phyloP scores from a whole-genome alignment of 257 asterid genomes.

The Ophiorrhiza pumila region DNA sequence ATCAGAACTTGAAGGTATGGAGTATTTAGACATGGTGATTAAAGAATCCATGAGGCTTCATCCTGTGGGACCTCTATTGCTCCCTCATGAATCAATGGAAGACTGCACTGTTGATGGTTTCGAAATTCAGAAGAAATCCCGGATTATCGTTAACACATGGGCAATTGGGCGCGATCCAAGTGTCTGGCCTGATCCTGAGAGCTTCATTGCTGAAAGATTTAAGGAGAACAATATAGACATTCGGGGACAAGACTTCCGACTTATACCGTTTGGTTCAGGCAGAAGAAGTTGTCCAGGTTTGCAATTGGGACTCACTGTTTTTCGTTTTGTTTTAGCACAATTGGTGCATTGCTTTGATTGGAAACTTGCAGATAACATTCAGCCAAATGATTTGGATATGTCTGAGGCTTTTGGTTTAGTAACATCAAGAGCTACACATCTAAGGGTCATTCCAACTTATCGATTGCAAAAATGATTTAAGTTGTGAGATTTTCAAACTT shows the following conservation, averaged over 20 bases:
- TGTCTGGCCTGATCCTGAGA: conserved; percentile 29
- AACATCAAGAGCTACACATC: conserved; percentile 22
- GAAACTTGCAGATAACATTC: conserved; percentile 20
- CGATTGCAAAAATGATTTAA: neutral
- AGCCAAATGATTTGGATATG: conserved; percentile 30
- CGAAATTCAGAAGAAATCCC: conserved; percentile 12
- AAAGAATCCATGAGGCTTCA: conserved; percentile 34
- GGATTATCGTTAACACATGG: conserved; percentile 14
- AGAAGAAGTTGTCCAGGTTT: conserved; percentile 30
- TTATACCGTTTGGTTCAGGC: conserved; percentile 30
- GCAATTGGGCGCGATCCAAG: conserved; percentile 25
- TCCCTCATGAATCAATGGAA: conserved; percentile 25
- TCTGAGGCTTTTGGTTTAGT: conserved; percentile 27
- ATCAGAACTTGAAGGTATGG: conserved; percentile 21
- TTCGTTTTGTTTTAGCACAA: conserved; percentile 24
- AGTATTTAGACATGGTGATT: conserved; percentile 20
- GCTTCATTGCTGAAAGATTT: conserved; percentile 28
- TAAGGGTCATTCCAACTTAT: neutral
- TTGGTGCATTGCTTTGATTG: conserved; percentile 31
- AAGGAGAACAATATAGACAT: conserved; percentile 11
- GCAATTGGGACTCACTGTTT: conserved; percentile 23
- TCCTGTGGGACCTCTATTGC: conserved; percentile 25
- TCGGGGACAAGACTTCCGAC: conserved; percentile 24
- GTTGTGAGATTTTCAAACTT: neutral
- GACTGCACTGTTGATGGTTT: conserved; percentile 25